Conservation (phyloP, 2,329 filamentous ascomycete genomes). For the Penicillium decumbens region DNA sequence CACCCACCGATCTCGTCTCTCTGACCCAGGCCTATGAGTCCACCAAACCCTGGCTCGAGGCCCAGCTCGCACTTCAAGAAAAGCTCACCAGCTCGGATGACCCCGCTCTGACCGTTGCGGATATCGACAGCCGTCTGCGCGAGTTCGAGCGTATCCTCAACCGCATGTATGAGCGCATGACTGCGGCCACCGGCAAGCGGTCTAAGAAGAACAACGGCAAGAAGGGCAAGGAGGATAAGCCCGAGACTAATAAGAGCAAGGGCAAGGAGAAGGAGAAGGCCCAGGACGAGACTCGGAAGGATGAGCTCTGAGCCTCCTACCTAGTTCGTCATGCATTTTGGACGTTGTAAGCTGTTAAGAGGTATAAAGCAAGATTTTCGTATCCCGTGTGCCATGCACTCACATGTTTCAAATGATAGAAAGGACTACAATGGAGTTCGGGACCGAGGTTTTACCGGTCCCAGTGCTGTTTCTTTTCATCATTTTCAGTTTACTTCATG, state of each 20-base stretch:
- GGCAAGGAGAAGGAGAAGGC: conserved; percentile 25
- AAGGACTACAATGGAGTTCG: conserved; percentile 18
- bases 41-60: conserved; percentile 68
- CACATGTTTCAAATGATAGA: conserved; percentile 16
- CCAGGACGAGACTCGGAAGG: conserved; percentile 29
- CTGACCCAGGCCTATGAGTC: conserved; percentile 60
- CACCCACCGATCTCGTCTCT: conserved; percentile 63
- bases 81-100: conserved; percentile 67
- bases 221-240: conserved; percentile 31
- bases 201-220: conserved; percentile 25
- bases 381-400: conserved; percentile 18
- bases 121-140: conserved; percentile 64
- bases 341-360: conserved; percentile 1
- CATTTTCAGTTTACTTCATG: background rate
- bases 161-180: conserved; percentile 39
- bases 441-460: background rate
- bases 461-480: background rate
- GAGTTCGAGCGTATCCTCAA: conserved; percentile 57
- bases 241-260: conserved; percentile 19
- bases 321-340: conserved; percentile 3
- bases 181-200: conserved; percentile 41
- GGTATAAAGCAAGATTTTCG: conserved; percentile 17
- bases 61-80: conserved; percentile 66
- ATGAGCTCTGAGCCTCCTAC: conserved; percentile 28
- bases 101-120: conserved; percentile 67